Base-by-base conservation (phyloP, 345 rosid genomes). In the Rhizophora mangle region DNA sequence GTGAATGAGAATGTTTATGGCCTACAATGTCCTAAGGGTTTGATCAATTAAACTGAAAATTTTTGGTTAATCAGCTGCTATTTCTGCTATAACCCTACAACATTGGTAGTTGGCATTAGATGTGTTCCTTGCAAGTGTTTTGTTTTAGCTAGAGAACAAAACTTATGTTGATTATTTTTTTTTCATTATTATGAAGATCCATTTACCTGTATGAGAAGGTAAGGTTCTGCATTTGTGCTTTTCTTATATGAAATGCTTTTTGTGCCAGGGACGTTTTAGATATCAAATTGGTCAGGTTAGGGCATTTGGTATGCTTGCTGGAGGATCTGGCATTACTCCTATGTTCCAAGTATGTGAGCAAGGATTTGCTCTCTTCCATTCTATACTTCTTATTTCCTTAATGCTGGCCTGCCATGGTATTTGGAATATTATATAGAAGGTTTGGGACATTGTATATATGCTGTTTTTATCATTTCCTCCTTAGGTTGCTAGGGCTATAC, bases 321-420 rank as follows among this genome's bases (percentile, higher is more conserved):
- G 99, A 68, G 99, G 99, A 57, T 86, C 99, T 74, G 99, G 99
- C 77, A 96, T 96, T 76, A 92, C 99, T 75, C 99, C 98, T 27
- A 96, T 92, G 99, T 96, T 87, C 85, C 99, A 96, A 82, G 99
- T 92, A 69, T 66, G 83, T 55, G 13, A 36, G 37, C 49, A 13
- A 43, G 49, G 49, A 43, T 43, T 43, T 39, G 47, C 4, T 2
- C 7, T 10, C 61, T 9, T 68, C 2, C 9, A 20, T 66, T 22
- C 56, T 9, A 6, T 60, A 11, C 49, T 43, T 43, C 18, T 13
- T 19, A 43, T 43, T 43, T 70, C 47, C 65, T 39, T 53, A 16
- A 39, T 39, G 13, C 46, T 39, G 11, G 13, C 13, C 11, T 39
- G 13, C 15, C 46, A 39, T 11, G 13, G 15, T 39, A 39, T 39